Percentiles rank a stretch among this genome's conserved stretches.
phyloP scores from a whole-genome alignment of 75 land plant genomes.

The Pseudotsuga menziesii region DNA sequence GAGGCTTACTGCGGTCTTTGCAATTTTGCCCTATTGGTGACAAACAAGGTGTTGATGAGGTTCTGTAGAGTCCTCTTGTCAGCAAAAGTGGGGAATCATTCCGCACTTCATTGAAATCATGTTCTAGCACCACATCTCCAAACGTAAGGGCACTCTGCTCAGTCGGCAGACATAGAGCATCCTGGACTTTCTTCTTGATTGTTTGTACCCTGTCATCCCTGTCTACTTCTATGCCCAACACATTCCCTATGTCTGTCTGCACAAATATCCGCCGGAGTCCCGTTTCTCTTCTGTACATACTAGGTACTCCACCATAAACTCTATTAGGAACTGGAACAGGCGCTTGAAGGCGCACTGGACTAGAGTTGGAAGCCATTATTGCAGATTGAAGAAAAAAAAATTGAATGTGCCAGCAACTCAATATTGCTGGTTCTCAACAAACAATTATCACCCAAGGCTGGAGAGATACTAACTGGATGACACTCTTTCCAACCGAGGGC shows the following conservation, averaged over 20 bases:
- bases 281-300: constrained; percentile 7
- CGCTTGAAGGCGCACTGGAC: constrained; percentile 31
- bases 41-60: constrained; percentile 10
- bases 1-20: constrained; percentile 6
- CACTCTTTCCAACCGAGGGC: constrained; percentile 10
- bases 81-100: constrained; percentile 12
- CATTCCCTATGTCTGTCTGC: constrained; percentile 41
- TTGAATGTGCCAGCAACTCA: neutral
- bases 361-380: constrained; percentile 4
- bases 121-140: constrained; percentile 1
- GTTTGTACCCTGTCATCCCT: constrained; percentile 31
- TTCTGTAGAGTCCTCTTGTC: constrained; percentile 15
- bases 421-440: neutral
- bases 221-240: constrained; percentile 42
- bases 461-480: neutral
- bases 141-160: constrained; percentile 30
- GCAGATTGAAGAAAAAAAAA: neutral
- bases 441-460: constrained; percentile 8
- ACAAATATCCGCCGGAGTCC: constrained; percentile 31
- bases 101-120: constrained; percentile 11
- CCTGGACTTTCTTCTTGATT: constrained; percentile 38
- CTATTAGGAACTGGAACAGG: constrained; percentile 27
- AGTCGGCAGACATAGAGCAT: constrained; percentile 26
- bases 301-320: constrained; percentile 22
- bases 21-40: neutral